Conservation (phyloP, 192 early-diverging fungal species). For the Phycomyces blakesleeanus region DNA sequence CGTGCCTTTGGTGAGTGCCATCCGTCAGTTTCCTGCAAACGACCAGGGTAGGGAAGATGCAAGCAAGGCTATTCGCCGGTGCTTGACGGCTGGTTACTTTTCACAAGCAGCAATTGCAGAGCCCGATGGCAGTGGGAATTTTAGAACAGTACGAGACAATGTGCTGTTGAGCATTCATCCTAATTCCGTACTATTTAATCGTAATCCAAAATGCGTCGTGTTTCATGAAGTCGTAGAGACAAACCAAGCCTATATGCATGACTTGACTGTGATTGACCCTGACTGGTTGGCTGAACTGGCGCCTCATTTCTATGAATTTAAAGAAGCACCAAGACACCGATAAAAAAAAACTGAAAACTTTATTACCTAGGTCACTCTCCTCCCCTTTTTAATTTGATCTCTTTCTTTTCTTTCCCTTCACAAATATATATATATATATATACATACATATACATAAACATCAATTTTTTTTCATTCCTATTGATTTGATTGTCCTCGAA, state of each 20-base stretch:
- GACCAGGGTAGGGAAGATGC: conserved; percentile 37
- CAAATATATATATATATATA: too few relatives aligned
- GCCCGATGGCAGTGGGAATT: conserved; percentile 56
- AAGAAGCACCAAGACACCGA: background rate
- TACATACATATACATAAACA: too few relatives aligned
- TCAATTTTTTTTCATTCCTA: too few relatives aligned
- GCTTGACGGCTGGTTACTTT: conserved; percentile 73
- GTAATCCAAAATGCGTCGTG: conserved; percentile 87
- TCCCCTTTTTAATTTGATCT: too few relatives aligned
- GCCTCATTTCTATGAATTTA: conserved; percentile 73
- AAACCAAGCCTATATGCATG: conserved; percentile 94
- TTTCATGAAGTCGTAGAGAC: conserved; percentile 96
- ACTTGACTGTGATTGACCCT: conserved; percentile 86
- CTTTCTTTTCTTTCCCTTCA: too few relatives aligned
- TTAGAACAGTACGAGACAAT: conserved; percentile 60
- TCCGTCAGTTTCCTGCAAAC: conserved; percentile 37
- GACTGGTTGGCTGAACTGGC: conserved; percentile 97
- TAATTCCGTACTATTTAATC: conserved; percentile 86
- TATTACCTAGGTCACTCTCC: too few relatives aligned
- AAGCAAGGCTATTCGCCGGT: conserved; percentile 55
- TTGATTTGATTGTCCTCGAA: too few relatives aligned
- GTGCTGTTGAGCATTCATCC: conserved; percentile 80
- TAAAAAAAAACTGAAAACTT: too few relatives aligned
- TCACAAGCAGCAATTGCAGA: conserved; percentile 67
- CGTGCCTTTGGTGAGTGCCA: conserved; percentile 21